Percentiles rank a stretch among this genome's conserved stretches.
phyloP scores from a whole-genome alignment of 768 basidiomycete genomes.

The Phaffia australis region DNA sequence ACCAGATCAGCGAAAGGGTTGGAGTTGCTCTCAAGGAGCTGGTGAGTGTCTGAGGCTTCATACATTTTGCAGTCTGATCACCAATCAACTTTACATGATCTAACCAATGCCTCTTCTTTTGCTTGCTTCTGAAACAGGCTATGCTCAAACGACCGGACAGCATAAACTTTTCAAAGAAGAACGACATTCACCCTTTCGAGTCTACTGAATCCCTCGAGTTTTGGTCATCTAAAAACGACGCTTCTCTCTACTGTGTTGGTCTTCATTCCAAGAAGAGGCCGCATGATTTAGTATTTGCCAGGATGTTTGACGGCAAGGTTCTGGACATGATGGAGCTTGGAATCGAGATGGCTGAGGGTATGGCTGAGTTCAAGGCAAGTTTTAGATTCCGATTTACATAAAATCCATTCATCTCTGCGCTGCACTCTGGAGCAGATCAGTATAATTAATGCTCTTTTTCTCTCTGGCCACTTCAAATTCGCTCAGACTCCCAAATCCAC shows the following conservation, averaged over 20 bases:
- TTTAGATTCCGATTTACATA: neutral
- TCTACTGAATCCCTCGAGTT: conserved; percentile 68
- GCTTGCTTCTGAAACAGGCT: conserved; percentile 49
- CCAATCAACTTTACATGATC: neutral
- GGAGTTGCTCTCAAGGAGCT: conserved; percentile 77
- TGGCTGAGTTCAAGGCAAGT: conserved; percentile 73
- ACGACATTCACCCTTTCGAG: conserved; percentile 81
- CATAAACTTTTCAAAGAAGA: conserved; percentile 90
- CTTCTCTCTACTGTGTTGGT: conserved; percentile 77
- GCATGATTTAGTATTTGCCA: conserved; percentile 66
- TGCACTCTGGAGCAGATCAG: neutral
- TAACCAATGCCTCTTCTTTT: neutral
- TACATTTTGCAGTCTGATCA: neutral
- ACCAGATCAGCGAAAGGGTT: conserved; percentile 69
- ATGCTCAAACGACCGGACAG: conserved; percentile 82
- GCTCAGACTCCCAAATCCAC: conserved; percentile 73
- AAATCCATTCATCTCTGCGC: neutral
- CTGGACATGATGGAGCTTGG: conserved; percentile 94
- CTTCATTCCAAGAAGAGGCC: conserved; percentile 92
- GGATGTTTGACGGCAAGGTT: conserved; percentile 74
- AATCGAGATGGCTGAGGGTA: conserved; percentile 64
- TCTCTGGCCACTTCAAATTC: neutral
- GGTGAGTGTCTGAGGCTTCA: conserved; percentile 43
- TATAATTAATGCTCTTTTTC: neutral
- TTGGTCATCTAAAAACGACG: conserved; percentile 89